A percentile compares a stretch with the other conserved stretches of the same genome.
Evolutionary conservation across 352 stramenopile species (phyloP).

Genomic region (Phytopythium vexans): DNA sequence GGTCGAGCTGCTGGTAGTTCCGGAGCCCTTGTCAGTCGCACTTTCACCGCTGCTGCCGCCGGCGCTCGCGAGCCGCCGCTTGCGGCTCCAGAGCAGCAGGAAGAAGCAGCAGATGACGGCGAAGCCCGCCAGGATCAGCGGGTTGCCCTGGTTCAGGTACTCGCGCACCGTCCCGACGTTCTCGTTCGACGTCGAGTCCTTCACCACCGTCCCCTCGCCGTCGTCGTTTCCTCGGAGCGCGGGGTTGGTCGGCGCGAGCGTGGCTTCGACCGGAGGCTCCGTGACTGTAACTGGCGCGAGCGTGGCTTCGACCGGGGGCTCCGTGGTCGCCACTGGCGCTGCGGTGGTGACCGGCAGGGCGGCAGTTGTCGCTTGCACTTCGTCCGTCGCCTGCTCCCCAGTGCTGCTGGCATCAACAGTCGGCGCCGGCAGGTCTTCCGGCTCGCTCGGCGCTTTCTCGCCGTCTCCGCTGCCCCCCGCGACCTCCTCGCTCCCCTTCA

Average conservation of each 20-base stretch:
- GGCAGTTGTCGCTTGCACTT: too few relatives aligned
- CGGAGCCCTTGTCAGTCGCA: slow-evolving; percentile 7
- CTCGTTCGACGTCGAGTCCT: slow-evolving; percentile 14
- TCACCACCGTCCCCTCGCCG: slow-evolving; percentile 11
- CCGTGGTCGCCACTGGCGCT: too few relatives aligned
- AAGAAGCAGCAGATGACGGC: slow-evolving; percentile 54
- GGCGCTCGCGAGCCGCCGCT: slow-evolving; percentile 22
- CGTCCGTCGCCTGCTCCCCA: too few relatives aligned
- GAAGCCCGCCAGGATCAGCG: slow-evolving; percentile 36
- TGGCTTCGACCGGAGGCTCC: neutral
- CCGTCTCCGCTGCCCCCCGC: too few relatives aligned
- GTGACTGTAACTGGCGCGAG: slow-evolving; percentile 3
- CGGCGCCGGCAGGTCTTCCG: too few relatives aligned
- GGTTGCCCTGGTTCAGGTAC: slow-evolving; percentile 41
- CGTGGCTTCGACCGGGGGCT: neutral
- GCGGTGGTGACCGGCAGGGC: too few relatives aligned
- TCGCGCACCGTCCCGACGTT: slow-evolving; percentile 5
- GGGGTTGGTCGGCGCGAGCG: slow-evolving; percentile 20
- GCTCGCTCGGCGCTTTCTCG: too few relatives aligned
- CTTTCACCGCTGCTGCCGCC: slow-evolving; percentile 10
- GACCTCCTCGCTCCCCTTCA: too few relatives aligned
- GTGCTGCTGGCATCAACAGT: too few relatives aligned
- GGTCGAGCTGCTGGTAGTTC: neutral
- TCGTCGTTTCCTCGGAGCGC: slow-evolving; percentile 29
- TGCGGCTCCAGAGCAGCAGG: slow-evolving; percentile 47